Conservation (phyloP, 176 grass and related monocot genomes). For the Saccharum spontaneum region DNA sequence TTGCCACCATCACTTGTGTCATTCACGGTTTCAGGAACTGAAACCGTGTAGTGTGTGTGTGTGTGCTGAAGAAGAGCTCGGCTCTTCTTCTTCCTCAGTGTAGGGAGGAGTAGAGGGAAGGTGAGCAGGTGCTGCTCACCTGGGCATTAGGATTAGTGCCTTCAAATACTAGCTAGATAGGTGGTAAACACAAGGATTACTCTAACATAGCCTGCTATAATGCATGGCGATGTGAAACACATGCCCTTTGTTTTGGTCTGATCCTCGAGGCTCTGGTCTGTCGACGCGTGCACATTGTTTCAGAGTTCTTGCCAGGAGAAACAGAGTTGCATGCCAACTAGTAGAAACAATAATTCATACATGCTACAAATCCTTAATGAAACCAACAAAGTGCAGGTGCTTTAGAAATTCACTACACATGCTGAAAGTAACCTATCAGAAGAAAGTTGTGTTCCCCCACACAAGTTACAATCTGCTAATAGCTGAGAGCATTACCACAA, state of each 20-base stretch:
- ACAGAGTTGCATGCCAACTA: not conserved
- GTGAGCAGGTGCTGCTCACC: too few species aligned
- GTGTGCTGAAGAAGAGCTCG: too few species aligned
- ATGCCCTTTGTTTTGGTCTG: not conserved
- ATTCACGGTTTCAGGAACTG: too few species aligned
- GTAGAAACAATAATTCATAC: not conserved
- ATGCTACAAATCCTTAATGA: not conserved
- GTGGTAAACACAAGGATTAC: not conserved
- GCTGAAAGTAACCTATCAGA: not conserved
- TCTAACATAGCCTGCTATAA: not conserved
- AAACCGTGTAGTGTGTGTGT: too few species aligned
- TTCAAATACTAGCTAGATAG: not conserved
- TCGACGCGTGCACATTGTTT: not conserved
- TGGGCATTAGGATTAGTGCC: too few species aligned
- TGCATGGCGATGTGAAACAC: not conserved
- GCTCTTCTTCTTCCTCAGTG: too few species aligned
- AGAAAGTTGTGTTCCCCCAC: not conserved
- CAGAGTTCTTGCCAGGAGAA: not conserved
- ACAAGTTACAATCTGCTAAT: not conserved
- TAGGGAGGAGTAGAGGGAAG: too few species aligned
- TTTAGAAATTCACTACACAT: not conserved
- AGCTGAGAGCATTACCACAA: not conserved
- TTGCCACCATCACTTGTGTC: too few species aligned
- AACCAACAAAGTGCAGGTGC: not conserved
- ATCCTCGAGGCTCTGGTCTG: not conserved